phyloP scores from a whole-genome alignment of 805 yeast genomes.

The Cyberlindnera galapagoensis region DNA sequence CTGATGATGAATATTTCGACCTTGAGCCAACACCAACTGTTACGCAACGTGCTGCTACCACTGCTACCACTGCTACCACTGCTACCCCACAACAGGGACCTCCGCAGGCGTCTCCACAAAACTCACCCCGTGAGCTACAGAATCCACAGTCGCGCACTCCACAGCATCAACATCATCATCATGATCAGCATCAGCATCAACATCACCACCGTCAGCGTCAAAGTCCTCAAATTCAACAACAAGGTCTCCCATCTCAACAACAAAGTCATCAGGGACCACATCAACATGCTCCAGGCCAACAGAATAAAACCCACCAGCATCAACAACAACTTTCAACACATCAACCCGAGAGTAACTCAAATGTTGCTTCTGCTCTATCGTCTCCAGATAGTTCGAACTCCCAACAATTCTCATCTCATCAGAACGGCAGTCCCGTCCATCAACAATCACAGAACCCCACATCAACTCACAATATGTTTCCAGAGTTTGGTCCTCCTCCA shows the following conservation, averaged over 20 bases:
- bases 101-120: not conserved
- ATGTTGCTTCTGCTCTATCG: too few species aligned
- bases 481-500: too few species aligned
- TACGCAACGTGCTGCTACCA: not conserved
- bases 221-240: not conserved
- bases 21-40: constrained; percentile 1
- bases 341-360: too few species aligned
- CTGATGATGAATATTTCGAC: constrained; percentile 14
- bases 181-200: not conserved
- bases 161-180: constrained; percentile 1
- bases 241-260: not conserved
- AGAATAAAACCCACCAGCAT: not conserved
- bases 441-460: too few species aligned
- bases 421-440: too few species aligned
- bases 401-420: too few species aligned
- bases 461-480: too few species aligned
- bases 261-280: not conserved
- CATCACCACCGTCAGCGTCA: not conserved
- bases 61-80: not conserved
- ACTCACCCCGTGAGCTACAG: not conserved
- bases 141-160: not conserved
- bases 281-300: too few species aligned
- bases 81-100: not conserved
- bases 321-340: too few species aligned
- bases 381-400: too few species aligned